A percentile compares a stretch with the other conserved stretches of the same genome.
phyloP scores from a whole-genome alignment of 148 eudicot genomes.

The Linanthus parryae region DNA sequence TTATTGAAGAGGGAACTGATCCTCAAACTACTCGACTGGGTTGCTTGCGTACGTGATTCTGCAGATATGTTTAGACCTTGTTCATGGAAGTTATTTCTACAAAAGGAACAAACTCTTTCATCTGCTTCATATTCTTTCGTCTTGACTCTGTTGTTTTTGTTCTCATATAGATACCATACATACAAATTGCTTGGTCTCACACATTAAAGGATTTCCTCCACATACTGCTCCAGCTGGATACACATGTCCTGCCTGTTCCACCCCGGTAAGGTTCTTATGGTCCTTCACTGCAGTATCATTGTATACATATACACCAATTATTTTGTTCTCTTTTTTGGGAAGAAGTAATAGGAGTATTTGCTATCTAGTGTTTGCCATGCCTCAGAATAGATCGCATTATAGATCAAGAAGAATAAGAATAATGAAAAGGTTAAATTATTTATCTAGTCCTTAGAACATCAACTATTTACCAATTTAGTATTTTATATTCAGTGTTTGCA shows the following conservation, averaged over 20 bases:
- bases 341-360: too few relatives aligned
- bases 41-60: constrained; percentile 83
- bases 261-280: constrained; percentile 69
- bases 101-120: background rate
- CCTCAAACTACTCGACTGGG: constrained; percentile 86
- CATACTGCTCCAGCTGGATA: constrained; percentile 98
- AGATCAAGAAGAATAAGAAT: too few relatives aligned
- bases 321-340: too few relatives aligned
- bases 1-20: constrained; percentile 56
- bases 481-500: too few relatives aligned
- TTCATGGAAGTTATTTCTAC: background rate
- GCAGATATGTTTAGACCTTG: background rate
- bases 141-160: constrained; percentile 14
- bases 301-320: too few relatives aligned
- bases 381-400: too few relatives aligned
- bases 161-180: constrained; percentile 84
- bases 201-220: constrained; percentile 74
- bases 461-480: too few relatives aligned
- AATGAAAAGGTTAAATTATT: too few relatives aligned
- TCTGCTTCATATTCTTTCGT: background rate
- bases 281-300: too few relatives aligned
- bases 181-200: constrained; percentile 84
- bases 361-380: too few relatives aligned
- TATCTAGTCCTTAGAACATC: too few relatives aligned
- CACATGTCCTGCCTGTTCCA: constrained; percentile 79